Evolutionary conservation across 177 flowering plant species (phyloP).

Genomic region (Vitis hybrid): DNA sequence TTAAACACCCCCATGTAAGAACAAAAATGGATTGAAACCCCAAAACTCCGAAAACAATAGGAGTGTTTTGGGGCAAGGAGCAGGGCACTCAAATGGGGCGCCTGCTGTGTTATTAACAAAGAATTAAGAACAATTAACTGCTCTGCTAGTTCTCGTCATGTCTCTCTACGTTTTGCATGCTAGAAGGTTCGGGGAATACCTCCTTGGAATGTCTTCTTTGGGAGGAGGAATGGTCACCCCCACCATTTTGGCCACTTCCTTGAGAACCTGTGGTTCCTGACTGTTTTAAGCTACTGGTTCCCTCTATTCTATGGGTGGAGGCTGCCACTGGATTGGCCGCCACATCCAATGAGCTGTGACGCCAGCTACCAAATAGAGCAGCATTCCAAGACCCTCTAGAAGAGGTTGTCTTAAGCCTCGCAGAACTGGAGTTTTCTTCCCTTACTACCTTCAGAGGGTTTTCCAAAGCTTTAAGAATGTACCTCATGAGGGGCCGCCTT

Average conservation of each 20-base stretch:
- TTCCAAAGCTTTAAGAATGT: constrained; percentile 50
- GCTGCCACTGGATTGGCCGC: constrained; percentile 22
- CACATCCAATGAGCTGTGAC: constrained; percentile 41
- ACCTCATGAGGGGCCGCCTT: constrained; percentile 51
- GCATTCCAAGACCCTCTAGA: constrained; percentile 60
- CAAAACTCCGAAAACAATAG: constrained; percentile 7
- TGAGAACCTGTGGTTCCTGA: constrained; percentile 47
- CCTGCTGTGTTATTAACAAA: constrained; percentile 56
- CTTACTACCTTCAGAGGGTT: constrained; percentile 51
- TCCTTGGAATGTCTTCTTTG: constrained; percentile 53
- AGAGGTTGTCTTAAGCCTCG: constrained; percentile 42
- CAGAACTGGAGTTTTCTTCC: constrained; percentile 42
- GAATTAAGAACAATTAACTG: constrained; percentile 30
- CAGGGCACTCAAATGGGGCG: constrained; percentile 59
- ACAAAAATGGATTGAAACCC: constrained; percentile 12
- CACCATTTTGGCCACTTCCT: constrained; percentile 35
- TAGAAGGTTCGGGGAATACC: constrained; percentile 56
- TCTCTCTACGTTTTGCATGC: constrained; percentile 39
- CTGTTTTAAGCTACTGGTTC: constrained; percentile 33
- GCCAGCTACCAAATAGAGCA: constrained; percentile 54
- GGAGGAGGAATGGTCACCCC: constrained; percentile 45
- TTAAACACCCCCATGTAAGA: background rate
- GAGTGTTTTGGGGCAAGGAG: constrained; percentile 11
- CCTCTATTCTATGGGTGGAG: constrained; percentile 20
- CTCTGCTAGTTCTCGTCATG: constrained; percentile 25